These are phyloP conservation scores for Fusarium sp. DNA, from an alignment of 2,329 filamentous ascomycete species.

Conservation along the genomic window DNA sequence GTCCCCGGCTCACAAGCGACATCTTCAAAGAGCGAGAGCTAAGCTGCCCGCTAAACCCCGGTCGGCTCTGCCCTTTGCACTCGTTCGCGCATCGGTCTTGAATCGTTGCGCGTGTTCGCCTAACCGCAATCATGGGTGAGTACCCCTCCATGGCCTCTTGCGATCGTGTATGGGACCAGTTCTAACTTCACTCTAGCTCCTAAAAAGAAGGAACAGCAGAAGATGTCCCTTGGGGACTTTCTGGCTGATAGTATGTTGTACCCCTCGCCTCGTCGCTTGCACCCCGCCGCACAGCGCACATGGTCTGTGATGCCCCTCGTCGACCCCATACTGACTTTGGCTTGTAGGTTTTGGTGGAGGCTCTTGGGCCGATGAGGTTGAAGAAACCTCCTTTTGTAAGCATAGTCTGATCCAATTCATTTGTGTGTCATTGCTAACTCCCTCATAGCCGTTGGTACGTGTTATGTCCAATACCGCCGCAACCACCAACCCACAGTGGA, in stretches of 20 bases:
- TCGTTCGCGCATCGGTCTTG: constrained; percentile 52
- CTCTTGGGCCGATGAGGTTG: constrained; percentile 99
- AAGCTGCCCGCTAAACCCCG: constrained; percentile 39
- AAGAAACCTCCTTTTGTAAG: constrained; percentile 80
- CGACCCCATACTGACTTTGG: constrained; percentile 40
- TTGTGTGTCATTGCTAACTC: constrained; percentile 43
- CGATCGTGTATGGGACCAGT: constrained; percentile 3
- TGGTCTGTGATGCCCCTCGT: constrained; percentile 35
- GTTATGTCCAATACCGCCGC: constrained; percentile 18
- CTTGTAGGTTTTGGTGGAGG: constrained; percentile 64
- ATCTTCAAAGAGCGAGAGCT: constrained; percentile 38
- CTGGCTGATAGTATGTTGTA: constrained; percentile 81
- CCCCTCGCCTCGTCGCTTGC: constrained; percentile 45
- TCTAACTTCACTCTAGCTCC: constrained; percentile 68
- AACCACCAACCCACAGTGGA: constrained; percentile 26
- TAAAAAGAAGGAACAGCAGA: constrained; percentile 92
- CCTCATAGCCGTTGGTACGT: constrained; percentile 51
- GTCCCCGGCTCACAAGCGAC: constrained; percentile 14
- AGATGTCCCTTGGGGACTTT: constrained; percentile 98
- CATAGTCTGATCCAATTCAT: constrained; percentile 34
- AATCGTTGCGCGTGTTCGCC: constrained; percentile 58
- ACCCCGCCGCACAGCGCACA: constrained; percentile 36
- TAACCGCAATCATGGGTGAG: constrained; percentile 71
- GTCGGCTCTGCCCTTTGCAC: constrained; percentile 45
- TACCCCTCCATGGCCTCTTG: constrained; percentile 18